phyloP scores from a whole-genome alignment of 345 rosid species.

The Cardiospermum halicacabum region DNA sequence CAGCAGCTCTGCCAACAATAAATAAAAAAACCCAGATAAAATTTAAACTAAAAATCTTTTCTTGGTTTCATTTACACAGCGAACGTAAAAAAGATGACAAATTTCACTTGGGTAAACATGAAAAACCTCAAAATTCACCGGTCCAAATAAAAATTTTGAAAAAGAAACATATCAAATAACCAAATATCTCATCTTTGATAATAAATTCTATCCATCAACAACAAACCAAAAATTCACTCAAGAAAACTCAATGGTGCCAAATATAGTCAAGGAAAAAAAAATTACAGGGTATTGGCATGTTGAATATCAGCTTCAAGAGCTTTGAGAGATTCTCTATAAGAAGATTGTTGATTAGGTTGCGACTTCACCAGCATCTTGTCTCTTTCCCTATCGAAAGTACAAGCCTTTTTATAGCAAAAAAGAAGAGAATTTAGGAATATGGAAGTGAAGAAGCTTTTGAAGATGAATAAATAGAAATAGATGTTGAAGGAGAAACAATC shows the following conservation, averaged over 20 bases:
- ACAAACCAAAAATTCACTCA: not conserved
- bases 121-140: not conserved
- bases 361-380: constrained; percentile 44
- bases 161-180: constrained; percentile 6
- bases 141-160: not conserved
- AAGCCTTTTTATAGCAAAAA: too few relatives aligned
- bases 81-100: not conserved
- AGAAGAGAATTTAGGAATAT: constrained; percentile 17
- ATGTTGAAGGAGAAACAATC: not conserved
- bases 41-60: not conserved
- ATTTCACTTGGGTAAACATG: not conserved
- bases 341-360: constrained; percentile 34
- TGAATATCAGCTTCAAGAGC: constrained; percentile 62
- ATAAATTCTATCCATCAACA: constrained; percentile 7
- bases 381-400: too few relatives aligned
- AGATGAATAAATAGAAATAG: not conserved
- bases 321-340: constrained; percentile 54
- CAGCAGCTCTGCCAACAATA: constrained; percentile 62
- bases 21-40: constrained; percentile 14
- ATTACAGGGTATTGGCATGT: constrained; percentile 62
- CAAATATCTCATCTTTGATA: not conserved
- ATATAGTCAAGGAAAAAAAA: not conserved
- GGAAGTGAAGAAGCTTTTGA: constrained; percentile 11
- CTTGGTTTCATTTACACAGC: not conserved
- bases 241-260: not conserved